These are phyloP conservation scores for Solanum clarkiae DNA, from an alignment of 257 asterid genomes.

Conservation along the genomic window DNA sequence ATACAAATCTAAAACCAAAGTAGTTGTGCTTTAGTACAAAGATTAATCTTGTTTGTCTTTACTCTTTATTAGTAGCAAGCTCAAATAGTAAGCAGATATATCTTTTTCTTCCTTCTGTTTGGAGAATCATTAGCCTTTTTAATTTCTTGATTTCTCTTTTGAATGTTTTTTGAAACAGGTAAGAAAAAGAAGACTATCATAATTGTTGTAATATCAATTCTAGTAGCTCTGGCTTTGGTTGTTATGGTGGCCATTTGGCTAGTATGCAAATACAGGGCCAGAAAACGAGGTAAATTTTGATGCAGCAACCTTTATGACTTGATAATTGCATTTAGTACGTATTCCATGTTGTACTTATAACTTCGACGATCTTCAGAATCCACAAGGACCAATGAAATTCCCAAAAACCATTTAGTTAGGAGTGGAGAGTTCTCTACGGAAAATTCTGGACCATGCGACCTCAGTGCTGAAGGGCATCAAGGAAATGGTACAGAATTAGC, in stretches of 20 bases:
- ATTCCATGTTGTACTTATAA: not conserved
- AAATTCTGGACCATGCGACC: slow-evolving; percentile 25
- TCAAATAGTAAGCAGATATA: not conserved
- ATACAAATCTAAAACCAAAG: not conserved
- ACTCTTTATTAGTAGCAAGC: not conserved
- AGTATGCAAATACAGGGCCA: slow-evolving; percentile 18
- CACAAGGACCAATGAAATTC: slow-evolving; percentile 8
- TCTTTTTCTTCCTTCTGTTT: not conserved
- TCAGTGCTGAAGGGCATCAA: slow-evolving; percentile 35
- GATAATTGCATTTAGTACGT: not conserved
- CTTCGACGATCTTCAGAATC: slow-evolving; percentile 7
- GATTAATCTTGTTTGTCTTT: not conserved
- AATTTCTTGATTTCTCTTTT: not conserved
- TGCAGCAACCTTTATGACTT: not conserved
- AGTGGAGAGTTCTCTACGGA: slow-evolving; percentile 41
- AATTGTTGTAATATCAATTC: slow-evolving; percentile 18
- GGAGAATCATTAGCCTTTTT: not conserved
- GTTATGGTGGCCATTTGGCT: slow-evolving; percentile 26
- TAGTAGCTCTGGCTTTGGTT: slow-evolving; percentile 20
- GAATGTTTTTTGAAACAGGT: slow-evolving; percentile 9
- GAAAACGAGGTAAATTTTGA: slow-evolving; percentile 24
- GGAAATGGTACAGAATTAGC: slow-evolving; percentile 45
- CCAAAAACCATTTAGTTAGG: slow-evolving; percentile 8
- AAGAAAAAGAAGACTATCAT: slow-evolving; percentile 4
- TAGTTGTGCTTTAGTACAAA: not conserved